Base-by-base conservation (phyloP, 768 basidiomycete species). In the Atractiella rhizophila region DNA sequence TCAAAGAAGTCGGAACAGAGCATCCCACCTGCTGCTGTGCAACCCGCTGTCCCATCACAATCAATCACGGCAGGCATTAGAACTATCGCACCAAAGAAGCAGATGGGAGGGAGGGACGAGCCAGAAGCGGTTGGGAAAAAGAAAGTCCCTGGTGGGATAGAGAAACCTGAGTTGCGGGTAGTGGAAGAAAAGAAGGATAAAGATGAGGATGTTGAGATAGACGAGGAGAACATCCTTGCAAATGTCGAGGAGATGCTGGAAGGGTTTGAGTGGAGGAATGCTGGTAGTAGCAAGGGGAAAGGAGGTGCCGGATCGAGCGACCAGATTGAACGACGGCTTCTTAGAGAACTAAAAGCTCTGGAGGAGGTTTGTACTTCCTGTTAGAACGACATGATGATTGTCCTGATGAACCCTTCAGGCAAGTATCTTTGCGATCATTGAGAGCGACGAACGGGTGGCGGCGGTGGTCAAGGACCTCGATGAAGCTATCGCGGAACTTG, bases 231-330 rank as follows among this genome's bases (percentile, higher is more conserved):
- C 8, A 81, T 80, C 4, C 66, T 98, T 60, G 64, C 75, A 5
- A 91, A 73, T 57, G 83, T 98, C 2, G 91, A 98, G 56, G 91
- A 98, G 57, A 86, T 98, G 82, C 66, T 98, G 20, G 91, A 98
- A 53, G 86, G 91, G 0, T 91, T 91, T 53, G 91, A 96, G 57
- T 96, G 85, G 85, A 74, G 80, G 0, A 55, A 51, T 3, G 46
- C 38, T 10, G 47, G 25, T 12, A 33, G 33, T 19, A 13, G 43
- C 3, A 32, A 33, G 13, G 42, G 32, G 16, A 35, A 32, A 20
- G 36, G 25, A 6, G 27, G 29, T 7, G 48, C 48, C 18, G 36
- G 40, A n/a, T 25, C 44, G 11, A 16, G 29, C 29, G 29, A 30
- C 29, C 12, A 16, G 12, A 16, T 15, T 29, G 37, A 13, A 30